phyloP scores from a whole-genome alignment of 2,329 filamentous ascomycete species.

The Calonectria ilicicola region DNA sequence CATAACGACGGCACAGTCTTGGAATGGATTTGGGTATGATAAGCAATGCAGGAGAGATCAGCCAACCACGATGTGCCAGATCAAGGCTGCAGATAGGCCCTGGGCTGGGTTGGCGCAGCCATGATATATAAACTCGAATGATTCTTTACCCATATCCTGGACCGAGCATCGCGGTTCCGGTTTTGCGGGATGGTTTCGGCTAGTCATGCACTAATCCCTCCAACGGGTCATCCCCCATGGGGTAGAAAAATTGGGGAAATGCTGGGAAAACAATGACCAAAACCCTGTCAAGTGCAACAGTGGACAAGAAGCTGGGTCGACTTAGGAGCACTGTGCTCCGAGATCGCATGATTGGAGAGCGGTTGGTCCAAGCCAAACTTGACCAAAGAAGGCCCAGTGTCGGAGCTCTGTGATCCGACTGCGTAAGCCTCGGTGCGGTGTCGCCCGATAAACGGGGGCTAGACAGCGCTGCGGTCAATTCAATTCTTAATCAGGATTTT shows the following conservation, averaged over 20 bases:
- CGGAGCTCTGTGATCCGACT: slow-evolving; percentile 12
- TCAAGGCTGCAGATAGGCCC: not conserved
- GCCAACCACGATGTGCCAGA: not conserved
- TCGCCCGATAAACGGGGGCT: not conserved
- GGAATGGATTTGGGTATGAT: not conserved
- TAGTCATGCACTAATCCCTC: slow-evolving; percentile 6
- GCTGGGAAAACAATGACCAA: not conserved
- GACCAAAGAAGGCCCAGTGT: not conserved
- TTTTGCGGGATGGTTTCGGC: not conserved
- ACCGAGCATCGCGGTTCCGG: not conserved
- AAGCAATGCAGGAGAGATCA: not conserved
- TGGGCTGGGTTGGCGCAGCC: not conserved
- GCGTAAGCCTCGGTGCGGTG: slow-evolving; percentile 1
- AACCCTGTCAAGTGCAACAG: not conserved
- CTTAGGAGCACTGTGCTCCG: slow-evolving; percentile 13
- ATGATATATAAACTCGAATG: slow-evolving; percentile 5
- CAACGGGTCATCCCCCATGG: slow-evolving; percentile 17
- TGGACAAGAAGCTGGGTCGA: not conserved
- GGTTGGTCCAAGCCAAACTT: not conserved
- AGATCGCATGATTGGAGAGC: slow-evolving; percentile 10
- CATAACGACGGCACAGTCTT: not conserved
- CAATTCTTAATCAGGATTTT: too few relatives aligned
- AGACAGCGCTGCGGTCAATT: too few relatives aligned
- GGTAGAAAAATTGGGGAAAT: slow-evolving; percentile 11
- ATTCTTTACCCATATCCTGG: not conserved